Evolutionary conservation across 345 rosid genomes (phyloP).

Genomic region (Rhodamnia rubescens): DNA sequence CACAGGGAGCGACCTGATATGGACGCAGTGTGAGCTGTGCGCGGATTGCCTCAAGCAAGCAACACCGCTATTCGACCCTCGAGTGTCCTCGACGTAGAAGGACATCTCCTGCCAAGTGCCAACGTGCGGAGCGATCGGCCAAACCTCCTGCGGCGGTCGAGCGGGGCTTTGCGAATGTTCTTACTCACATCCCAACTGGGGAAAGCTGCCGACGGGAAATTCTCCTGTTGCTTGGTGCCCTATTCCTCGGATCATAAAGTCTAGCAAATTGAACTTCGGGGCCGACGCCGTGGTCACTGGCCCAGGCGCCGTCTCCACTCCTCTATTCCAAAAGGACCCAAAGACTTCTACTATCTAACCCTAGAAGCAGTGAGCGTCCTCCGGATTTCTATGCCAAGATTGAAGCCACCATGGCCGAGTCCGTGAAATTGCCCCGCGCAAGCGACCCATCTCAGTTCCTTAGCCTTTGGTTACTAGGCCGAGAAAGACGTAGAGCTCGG

Average conservation of each 20-base stretch:
- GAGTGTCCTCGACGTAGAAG: conserved; percentile 10
- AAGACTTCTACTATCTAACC: conserved; percentile 30
- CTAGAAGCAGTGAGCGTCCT: conserved; percentile 32
- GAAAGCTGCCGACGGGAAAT: conserved; percentile 5
- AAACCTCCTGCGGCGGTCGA: not conserved
- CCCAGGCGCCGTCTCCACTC: conserved; percentile 18
- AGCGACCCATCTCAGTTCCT: conserved; percentile 21
- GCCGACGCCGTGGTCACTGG: conserved; percentile 4
- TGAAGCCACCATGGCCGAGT: not conserved
- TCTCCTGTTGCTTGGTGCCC: conserved; percentile 43
- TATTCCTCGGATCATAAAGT: not conserved
- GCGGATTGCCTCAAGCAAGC: conserved; percentile 14
- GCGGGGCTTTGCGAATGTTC: conserved; percentile 15
- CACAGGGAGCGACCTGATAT: conserved; percentile 16
- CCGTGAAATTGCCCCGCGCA: not conserved
- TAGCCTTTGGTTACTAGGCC: conserved; percentile 16
- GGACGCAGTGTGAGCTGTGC: conserved; percentile 26
- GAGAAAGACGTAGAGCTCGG: not conserved
- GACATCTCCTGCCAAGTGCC: conserved; percentile 17
- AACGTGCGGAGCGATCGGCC: conserved; percentile 2
- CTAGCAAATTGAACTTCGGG: conserved; percentile 15
- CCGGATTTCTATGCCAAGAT: conserved; percentile 13
- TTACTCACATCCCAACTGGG: not conserved
- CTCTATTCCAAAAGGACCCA: conserved; percentile 12
- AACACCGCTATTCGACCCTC: conserved; percentile 23